Percentiles rank a stretch among this genome's conserved stretches.
Evolutionary conservation across 2,329 filamentous ascomycete genomes (phyloP).

Genomic region (Rhynchosporium agropyri): DNA sequence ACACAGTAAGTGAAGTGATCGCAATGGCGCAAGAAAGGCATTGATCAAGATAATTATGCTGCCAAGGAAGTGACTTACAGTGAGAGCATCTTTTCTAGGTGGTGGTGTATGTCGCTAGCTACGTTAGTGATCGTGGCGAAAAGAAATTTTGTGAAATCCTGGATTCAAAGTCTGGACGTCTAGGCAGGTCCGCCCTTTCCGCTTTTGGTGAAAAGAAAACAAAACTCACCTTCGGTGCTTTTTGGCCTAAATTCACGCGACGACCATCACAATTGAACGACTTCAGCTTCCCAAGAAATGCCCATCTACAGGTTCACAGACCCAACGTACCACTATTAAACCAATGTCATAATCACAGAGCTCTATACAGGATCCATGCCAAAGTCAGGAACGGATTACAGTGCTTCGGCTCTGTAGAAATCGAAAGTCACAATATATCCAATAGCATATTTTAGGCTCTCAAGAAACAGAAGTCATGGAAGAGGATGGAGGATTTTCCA

Average conservation of each 20-base stretch:
- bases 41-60: background rate
- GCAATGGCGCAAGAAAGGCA: no score
- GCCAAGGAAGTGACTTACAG: background rate
- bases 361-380: no score
- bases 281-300: background rate
- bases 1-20: constrained; percentile 2
- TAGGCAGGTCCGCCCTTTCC: constrained; percentile 4
- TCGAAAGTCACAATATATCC: no score
- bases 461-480: no score
- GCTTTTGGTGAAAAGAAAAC: constrained; percentile 10
- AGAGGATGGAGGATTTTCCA: no score
- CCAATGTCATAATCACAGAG: no score
- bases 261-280: background rate
- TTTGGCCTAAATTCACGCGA: background rate
- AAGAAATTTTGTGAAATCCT: background rate
- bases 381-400: no score
- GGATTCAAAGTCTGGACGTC: background rate
- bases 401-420: no score
- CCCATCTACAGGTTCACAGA: no score
- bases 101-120: background rate
- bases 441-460: no score
- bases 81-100: constrained; percentile 8
- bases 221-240: background rate
- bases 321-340: no score
- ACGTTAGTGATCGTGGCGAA: background rate